These are phyloP conservation scores for Tylopilus felleus DNA, from an alignment of 768 basidiomycete genomes.

Conservation along the genomic window DNA sequence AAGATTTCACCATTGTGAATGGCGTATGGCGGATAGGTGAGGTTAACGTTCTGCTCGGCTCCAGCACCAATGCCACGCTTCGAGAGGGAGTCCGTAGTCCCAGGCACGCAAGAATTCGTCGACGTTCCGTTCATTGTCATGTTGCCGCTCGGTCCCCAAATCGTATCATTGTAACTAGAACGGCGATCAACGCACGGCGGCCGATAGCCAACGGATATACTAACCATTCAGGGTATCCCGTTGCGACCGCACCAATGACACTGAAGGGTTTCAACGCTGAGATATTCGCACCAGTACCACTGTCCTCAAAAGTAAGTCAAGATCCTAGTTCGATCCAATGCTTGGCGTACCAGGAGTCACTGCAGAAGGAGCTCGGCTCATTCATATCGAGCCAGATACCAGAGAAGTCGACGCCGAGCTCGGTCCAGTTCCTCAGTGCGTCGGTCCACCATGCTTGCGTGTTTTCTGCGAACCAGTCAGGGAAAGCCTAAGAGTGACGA, in stretches of 20 bases:
- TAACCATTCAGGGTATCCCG: slow-evolving; percentile 69
- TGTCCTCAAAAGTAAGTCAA: slow-evolving; percentile 5
- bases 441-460: slow-evolving; percentile 61
- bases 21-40: slow-evolving; percentile 61
- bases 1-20: slow-evolving; percentile 61
- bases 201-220: neutral
- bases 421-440: slow-evolving; percentile 52
- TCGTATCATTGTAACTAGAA: slow-evolving; percentile 55
- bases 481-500: slow-evolving; percentile 42
- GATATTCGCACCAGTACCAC: slow-evolving; percentile 53
- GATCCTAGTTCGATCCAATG: neutral
- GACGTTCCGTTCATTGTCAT: slow-evolving; percentile 65
- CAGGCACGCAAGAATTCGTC: slow-evolving; percentile 42
- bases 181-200: neutral
- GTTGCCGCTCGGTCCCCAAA: slow-evolving; percentile 70
- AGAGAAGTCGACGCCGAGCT: slow-evolving; percentile 51
- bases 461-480: slow-evolving; percentile 58
- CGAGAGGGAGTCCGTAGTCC: slow-evolving; percentile 16
- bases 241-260: slow-evolving; percentile 45
- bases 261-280: slow-evolving; percentile 57
- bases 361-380: slow-evolving; percentile 62
- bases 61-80: slow-evolving; percentile 52
- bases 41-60: slow-evolving; percentile 42
- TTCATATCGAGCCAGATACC: slow-evolving; percentile 75
- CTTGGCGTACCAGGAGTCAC: slow-evolving; percentile 48